These are phyloP conservation scores for Plenodomus biglobosus DNA, from an alignment of 2,329 filamentous ascomycete genomes.

Conservation along the genomic window DNA sequence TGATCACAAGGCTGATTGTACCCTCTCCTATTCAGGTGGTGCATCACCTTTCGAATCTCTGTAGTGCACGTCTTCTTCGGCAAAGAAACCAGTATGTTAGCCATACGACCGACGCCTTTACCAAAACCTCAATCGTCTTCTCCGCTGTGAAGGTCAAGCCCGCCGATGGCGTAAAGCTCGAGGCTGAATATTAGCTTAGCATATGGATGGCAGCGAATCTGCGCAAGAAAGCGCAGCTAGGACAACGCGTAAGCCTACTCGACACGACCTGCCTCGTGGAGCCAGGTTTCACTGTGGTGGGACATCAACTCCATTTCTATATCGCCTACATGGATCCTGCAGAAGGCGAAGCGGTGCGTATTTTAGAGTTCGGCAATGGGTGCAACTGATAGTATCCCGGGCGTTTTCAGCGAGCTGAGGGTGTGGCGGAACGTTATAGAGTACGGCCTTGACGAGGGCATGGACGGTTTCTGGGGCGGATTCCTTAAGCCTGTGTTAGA, in stretches of 20 bases:
- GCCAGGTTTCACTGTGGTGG: constrained; percentile 10
- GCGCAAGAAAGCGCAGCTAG: constrained; percentile 12
- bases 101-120: constrained; percentile 11
- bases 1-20: constrained; percentile 6
- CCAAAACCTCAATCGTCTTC: constrained; percentile 11
- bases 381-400: constrained; percentile 7
- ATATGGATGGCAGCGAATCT: constrained; percentile 4
- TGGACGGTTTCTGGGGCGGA: constrained; percentile 9
- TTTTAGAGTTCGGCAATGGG: constrained; percentile 6
- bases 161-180: constrained; percentile 4
- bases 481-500: constrained; percentile 8
- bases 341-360: constrained; percentile 6
- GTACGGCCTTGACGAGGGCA: constrained; percentile 9
- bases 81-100: constrained; percentile 6
- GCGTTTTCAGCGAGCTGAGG: constrained; percentile 8
- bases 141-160: constrained; percentile 7
- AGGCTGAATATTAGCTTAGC: constrained; percentile 14
- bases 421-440: constrained; percentile 10
- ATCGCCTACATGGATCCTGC: constrained; percentile 7
- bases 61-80: constrained; percentile 3
- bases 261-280: constrained; percentile 11
- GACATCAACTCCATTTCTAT: constrained; percentile 11
- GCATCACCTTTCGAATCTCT: constrained; percentile 2
- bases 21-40: constrained; percentile 7
- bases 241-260: neutral